Evolutionary conservation across 176 grass and related monocot species (phyloP).

Genomic region (Oryza nivara): DNA sequence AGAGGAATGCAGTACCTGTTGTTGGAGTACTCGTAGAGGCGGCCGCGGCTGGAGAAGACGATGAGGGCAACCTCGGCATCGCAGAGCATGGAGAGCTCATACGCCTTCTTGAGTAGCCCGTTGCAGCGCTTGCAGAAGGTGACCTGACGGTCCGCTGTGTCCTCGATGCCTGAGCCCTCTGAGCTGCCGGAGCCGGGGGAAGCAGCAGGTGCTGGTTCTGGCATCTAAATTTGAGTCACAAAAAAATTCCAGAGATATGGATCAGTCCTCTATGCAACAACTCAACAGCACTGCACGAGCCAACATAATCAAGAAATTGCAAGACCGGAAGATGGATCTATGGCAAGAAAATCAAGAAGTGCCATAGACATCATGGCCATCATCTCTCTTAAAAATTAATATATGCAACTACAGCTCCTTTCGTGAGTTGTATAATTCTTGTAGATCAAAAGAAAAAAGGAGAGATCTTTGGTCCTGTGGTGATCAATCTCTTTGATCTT

Average conservation of each 20-base stretch:
- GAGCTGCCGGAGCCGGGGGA: neutral
- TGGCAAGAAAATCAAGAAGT: neutral
- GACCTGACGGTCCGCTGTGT: too few species aligned
- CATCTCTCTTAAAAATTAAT: neutral
- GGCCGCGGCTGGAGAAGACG: constrained; percentile 74
- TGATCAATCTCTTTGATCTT: neutral
- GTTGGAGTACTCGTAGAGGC: constrained; percentile 84
- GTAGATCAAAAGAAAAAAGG: neutral
- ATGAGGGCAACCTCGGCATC: constrained; percentile 74
- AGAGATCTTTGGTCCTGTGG: neutral
- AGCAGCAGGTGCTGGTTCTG: constrained; percentile 12
- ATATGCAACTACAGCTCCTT: neutral
- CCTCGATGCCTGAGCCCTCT: neutral
- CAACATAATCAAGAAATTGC: constrained; percentile 23
- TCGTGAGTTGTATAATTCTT: neutral
- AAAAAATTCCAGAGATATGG: constrained; percentile 12
- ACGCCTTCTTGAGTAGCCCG: constrained; percentile 81
- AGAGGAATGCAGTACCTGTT: constrained; percentile 40
- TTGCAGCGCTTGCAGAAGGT: constrained; percentile 48
- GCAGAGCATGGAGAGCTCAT: constrained; percentile 71
- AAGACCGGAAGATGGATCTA: constrained; percentile 30
- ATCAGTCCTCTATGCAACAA: neutral
- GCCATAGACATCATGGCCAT: neutral
- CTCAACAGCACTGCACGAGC: neutral
- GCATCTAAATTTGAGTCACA: constrained; percentile 23